Evolutionary conservation across 2,329 filamentous ascomycete genomes (phyloP), one percentile per base, ranked within the genome.

Genomic region (Scopulariopsis brevicaulis): DNA sequence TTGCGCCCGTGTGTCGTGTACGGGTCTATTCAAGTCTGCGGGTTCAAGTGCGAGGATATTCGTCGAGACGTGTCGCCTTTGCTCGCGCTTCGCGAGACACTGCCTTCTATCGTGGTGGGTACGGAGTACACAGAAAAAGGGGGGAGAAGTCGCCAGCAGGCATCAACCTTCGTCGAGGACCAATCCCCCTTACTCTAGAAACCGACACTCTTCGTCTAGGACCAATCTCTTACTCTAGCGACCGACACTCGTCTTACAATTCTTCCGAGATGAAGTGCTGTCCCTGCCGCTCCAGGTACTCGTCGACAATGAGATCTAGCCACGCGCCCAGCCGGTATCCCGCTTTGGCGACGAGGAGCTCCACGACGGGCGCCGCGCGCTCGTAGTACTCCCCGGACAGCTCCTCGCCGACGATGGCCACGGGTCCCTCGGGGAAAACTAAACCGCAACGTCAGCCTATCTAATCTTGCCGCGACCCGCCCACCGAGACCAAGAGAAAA

Each of bases 261-360:
- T 57, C 55, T 28, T 57, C 55, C 2, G 55, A 56, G 25, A 56
- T 51, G 46, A 8, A 15, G 25, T 15, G 5, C 24, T 34, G 24
- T 14, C 15, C 28, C 37, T 55, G 11, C 20, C 54, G 22, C 4
- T 35, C n/a, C 22, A 57, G 55, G 14, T 52, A 57, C 14, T 35
- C 59, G n/a, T 74, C 70, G 10, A 74, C 81, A 64, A 87, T 83
- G 63, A 77, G 71, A 65, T 88, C 84, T 60, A 89, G 70, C 83
- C 83, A 89, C 22, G 78, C 78, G 1, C 82, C 86, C 67, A 90
- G 75, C 54, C 87, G 78, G 67, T 83, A 87, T 12, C 87, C 87
- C 4, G 83, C 87, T 62, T 80, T 81, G 8, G 86, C 86, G 60
- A 90, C 75, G 66, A 86, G 82, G 60, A 80, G 66, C 69, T 89